A percentile compares a stretch with the other conserved stretches of the same genome.
phyloP scores from a whole-genome alignment of 805 yeast species.

The Wickerhamiella lipophila region DNA sequence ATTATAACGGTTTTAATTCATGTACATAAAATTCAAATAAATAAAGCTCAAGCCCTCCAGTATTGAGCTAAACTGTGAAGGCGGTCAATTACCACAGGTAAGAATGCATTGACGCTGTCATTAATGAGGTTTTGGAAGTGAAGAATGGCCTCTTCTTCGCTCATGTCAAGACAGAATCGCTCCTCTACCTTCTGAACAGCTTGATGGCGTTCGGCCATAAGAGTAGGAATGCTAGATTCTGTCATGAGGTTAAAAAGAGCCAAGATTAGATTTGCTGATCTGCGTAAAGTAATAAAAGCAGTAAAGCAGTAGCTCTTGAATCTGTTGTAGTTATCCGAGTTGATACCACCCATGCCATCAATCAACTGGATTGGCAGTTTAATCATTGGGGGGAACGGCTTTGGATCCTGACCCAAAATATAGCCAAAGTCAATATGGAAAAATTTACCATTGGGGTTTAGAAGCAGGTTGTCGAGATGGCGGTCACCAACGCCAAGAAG shows the following conservation, averaged over 20 bases:
- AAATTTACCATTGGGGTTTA: conserved; percentile 74
- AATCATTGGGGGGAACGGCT: conserved; percentile 98
- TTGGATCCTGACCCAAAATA: conserved; percentile 92
- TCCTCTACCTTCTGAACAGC: conserved; percentile 87
- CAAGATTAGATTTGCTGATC: conserved; percentile 77
- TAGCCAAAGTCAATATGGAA: conserved; percentile 98
- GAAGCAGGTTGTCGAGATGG: conserved; percentile 78
- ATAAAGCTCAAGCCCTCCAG: conserved; percentile 64
- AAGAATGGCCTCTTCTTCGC: conserved; percentile 88
- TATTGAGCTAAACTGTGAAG: conserved; percentile 93
- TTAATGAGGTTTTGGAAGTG: conserved; percentile 91
- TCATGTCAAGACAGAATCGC: conserved; percentile 82
- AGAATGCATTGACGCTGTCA: conserved; percentile 83
- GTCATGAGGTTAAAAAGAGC: conserved; percentile 90
- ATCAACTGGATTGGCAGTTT: conserved; percentile 91
- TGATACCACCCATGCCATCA: conserved; percentile 95
- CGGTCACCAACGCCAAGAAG: conserved; percentile 94
- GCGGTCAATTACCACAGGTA: conserved; percentile 92
- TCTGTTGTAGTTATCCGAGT: conserved; percentile 69
- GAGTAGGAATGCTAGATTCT: conserved; percentile 84
- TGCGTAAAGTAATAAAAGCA: conserved; percentile 78
- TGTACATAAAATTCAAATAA: neutral
- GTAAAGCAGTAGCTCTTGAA: conserved; percentile 91
- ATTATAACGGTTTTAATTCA: too few relatives aligned
- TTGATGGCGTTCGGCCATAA: conserved; percentile 68